phyloP scores from a whole-genome alignment of 805 yeast genomes.

The Candida boleticola region DNA sequence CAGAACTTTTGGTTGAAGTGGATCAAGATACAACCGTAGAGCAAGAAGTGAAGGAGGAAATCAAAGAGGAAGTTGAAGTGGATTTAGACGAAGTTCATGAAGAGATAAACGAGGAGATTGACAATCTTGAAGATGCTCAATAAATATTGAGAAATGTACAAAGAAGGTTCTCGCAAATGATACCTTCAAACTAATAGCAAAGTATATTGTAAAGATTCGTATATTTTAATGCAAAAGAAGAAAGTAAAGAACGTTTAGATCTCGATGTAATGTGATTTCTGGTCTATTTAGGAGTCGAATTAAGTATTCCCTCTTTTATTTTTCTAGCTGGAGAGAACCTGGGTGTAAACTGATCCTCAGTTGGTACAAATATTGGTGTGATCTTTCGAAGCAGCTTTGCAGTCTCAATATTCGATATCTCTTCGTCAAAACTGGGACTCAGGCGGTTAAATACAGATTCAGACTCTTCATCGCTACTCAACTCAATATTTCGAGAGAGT shows the following conservation, averaged over 20 bases:
- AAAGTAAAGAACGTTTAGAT: too few species aligned
- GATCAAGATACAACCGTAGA: background rate
- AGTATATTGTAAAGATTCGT: too few species aligned
- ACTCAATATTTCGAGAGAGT: background rate
- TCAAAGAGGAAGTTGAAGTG: slow-evolving; percentile 7
- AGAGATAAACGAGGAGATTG: slow-evolving; percentile 23
- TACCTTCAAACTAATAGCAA: too few species aligned
- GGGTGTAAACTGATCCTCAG: slow-evolving; percentile 23
- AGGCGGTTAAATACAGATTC: slow-evolving; percentile 4
- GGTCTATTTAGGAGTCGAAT: slow-evolving; percentile 4
- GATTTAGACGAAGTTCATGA: slow-evolving; percentile 16
- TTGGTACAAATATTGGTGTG: slow-evolving; percentile 36
- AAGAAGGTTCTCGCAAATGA: background rate
- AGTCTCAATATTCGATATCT: slow-evolving; percentile 22
- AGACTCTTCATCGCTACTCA: slow-evolving; percentile 3
- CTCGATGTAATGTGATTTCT: background rate
- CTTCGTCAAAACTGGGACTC: slow-evolving; percentile 10
- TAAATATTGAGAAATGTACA: background rate
- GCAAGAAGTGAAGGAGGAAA: slow-evolving; percentile 8
- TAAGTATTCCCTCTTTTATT: slow-evolving; percentile 21
- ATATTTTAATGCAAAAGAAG: too few species aligned
- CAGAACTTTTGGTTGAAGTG: background rate
- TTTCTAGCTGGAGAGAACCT: slow-evolving; percentile 29
- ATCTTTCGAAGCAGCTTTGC: slow-evolving; percentile 34
- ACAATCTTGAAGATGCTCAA: slow-evolving; percentile 13